phyloP scores from a whole-genome alignment of 225 moss, liverwort and hornwort genomes.

The Marchantia paleacea region DNA sequence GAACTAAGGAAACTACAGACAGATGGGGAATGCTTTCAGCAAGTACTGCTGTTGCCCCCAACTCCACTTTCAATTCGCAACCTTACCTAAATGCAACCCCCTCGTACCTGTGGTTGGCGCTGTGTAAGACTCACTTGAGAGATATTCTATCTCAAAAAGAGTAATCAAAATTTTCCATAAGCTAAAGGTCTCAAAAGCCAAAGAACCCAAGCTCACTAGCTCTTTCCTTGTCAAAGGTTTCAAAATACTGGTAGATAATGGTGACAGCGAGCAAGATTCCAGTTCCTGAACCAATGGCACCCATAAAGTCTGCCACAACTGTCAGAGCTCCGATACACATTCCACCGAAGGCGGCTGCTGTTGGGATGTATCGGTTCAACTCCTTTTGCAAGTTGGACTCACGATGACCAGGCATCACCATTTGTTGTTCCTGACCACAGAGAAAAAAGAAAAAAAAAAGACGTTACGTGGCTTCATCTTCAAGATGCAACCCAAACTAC shows the following conservation, averaged over 20 bases:
- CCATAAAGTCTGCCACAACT: constrained; percentile 95
- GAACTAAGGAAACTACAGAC: constrained; percentile 17
- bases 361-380: constrained; percentile 91
- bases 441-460: too few species aligned
- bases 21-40: constrained; percentile 11
- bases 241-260: constrained; percentile 94
- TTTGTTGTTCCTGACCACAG: constrained; percentile 87
- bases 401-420: constrained; percentile 99
- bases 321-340: constrained; percentile 96
- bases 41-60: constrained; percentile 11
- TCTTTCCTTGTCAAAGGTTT: constrained; percentile 96
- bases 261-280: constrained; percentile 95
- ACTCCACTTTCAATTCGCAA: constrained; percentile 13
- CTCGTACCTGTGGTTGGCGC: constrained; percentile 10
- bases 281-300: constrained; percentile 94
- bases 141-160: constrained; percentile 17
- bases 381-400: constrained; percentile 93
- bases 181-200: constrained; percentile 53
- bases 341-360: constrained; percentile 91
- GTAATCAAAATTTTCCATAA: constrained; percentile 28
- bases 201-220: constrained; percentile 96
- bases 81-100: constrained; percentile 6
- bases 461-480: not conserved
- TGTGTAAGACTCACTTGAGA: constrained; percentile 12
- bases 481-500: not conserved